Percentiles rank a stretch among this genome's conserved stretches.
These are phyloP conservation scores for Ceratorhiza oryzae-sativae DNA, from an alignment of 1,284 basidiomycete species.

Conservation along the genomic window DNA sequence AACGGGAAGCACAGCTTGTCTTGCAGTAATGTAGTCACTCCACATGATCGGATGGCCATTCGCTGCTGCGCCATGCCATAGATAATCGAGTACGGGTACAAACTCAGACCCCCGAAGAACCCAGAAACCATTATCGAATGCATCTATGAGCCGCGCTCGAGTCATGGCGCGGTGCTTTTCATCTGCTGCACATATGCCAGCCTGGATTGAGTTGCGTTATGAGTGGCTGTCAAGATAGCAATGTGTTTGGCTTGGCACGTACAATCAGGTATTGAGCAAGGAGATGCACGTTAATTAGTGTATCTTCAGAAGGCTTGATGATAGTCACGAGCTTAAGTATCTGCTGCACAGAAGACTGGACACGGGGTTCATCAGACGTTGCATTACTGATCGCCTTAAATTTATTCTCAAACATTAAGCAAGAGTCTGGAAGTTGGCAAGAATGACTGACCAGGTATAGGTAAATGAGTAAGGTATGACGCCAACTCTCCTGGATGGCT, in stretches of 20 bases:
- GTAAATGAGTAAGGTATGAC: slow-evolving; percentile 20
- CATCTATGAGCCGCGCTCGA: not conserved
- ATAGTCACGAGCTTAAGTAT: slow-evolving; percentile 9
- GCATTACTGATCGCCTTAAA: not conserved
- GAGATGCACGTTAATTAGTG: slow-evolving; percentile 6
- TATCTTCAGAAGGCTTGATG: not conserved
- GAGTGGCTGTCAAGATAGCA: not conserved
- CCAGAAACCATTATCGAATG: slow-evolving; percentile 3
- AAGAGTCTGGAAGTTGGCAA: not conserved
- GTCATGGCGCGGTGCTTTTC: slow-evolving; percentile 4
- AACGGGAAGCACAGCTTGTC: slow-evolving; percentile 12
- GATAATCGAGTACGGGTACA: slow-evolving; percentile 1
- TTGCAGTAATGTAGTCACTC: slow-evolving; percentile 12
- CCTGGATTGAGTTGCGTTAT: not conserved
- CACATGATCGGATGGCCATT: slow-evolving; percentile 10
- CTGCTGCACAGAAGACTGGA: slow-evolving; percentile 11
- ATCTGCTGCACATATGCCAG: slow-evolving; percentile 1
- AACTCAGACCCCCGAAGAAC: not conserved
- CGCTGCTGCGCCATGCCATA: slow-evolving; percentile 25
- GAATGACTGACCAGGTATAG: slow-evolving; percentile 20
- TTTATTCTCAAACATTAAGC: no score
- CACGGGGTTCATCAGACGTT: slow-evolving; percentile 9
- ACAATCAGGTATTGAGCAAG: slow-evolving; percentile 20
- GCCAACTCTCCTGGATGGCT: slow-evolving; percentile 24
- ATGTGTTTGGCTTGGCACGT: not conserved